These are phyloP conservation scores for Persicaria maculosa DNA, from an alignment of 148 eudicot species.

Conservation along the genomic window DNA sequence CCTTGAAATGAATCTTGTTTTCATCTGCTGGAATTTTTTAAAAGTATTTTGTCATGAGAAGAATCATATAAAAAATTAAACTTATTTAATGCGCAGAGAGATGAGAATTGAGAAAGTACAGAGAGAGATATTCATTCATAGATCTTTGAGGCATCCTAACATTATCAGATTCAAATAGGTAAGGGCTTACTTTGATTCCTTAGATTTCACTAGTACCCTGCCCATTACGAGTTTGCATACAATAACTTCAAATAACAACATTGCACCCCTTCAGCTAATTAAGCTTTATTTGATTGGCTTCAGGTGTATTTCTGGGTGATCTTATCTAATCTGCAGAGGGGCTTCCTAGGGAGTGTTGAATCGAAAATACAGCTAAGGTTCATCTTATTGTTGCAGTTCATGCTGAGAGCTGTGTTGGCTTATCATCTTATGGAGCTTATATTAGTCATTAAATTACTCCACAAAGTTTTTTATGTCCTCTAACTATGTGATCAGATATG, in stretches of 20 bases:
- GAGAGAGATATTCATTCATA: slow-evolving; percentile 83
- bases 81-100: slow-evolving; percentile 53
- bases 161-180: slow-evolving; percentile 91
- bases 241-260: no score
- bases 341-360: background rate
- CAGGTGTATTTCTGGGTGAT: slow-evolving; percentile 46
- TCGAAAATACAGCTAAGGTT: background rate
- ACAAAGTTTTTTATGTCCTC: background rate
- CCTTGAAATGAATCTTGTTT: slow-evolving; percentile 10
- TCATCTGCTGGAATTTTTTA: background rate
- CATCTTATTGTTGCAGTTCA: slow-evolving; percentile 28
- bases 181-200: background rate
- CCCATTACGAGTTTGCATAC: no score
- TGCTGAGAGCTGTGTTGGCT: slow-evolving; percentile 28
- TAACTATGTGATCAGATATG: background rate
- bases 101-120: slow-evolving; percentile 90
- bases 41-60: no score
- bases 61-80: no score
- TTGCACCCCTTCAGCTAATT: slow-evolving; percentile 50
- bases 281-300: slow-evolving; percentile 21
- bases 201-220: no score
- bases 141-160: slow-evolving; percentile 87
- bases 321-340: slow-evolving; percentile 36
- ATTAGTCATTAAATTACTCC: background rate
- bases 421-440: no score